Conservation (phyloP, 176 grass and related monocot genomes). For the Bolboschoenus planiculmis region DNA sequence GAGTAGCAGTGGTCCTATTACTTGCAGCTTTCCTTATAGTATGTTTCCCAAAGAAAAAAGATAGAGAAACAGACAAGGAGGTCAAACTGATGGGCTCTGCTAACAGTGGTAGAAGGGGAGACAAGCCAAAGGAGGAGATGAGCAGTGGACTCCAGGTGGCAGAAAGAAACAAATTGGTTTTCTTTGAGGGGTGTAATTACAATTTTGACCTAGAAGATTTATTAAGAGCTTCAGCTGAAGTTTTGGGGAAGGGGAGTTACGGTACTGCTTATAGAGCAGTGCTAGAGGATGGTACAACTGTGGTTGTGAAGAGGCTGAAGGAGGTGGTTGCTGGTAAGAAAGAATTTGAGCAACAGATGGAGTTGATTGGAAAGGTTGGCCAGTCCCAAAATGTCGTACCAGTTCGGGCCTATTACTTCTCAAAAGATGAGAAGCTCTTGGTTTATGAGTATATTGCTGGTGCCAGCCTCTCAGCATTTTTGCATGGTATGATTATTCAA, state of each 20-base stretch:
- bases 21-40: constrained; percentile 39
- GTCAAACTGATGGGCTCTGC: constrained; percentile 30
- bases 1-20: constrained; percentile 57
- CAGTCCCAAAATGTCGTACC: constrained; percentile 58
- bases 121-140: constrained; percentile 68
- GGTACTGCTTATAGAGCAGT: constrained; percentile 89
- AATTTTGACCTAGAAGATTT: constrained; percentile 96
- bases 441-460: constrained; percentile 76
- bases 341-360: constrained; percentile 98
- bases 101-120: constrained; percentile 28
- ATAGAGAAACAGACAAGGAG: constrained; percentile 29
- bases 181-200: constrained; percentile 86
- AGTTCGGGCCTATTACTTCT: constrained; percentile 92
- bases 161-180: constrained; percentile 82
- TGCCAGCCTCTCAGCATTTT: constrained; percentile 63
- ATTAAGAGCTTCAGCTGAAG: constrained; percentile 87
- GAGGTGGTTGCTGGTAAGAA: constrained; percentile 80
- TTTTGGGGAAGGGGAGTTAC: constrained; percentile 91
- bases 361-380: constrained; percentile 67
- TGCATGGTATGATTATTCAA: constrained; percentile 61
- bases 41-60: constrained; percentile 73
- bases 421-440: constrained; percentile 96
- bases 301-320: constrained; percentile 96
- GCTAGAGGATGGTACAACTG: constrained; percentile 71
- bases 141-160: constrained; percentile 86